Evolutionary conservation across 2,329 filamentous ascomycete genomes (phyloP), one percentile per base, ranked within the genome.

Genomic region (Dendrostoma leiphaemia): DNA sequence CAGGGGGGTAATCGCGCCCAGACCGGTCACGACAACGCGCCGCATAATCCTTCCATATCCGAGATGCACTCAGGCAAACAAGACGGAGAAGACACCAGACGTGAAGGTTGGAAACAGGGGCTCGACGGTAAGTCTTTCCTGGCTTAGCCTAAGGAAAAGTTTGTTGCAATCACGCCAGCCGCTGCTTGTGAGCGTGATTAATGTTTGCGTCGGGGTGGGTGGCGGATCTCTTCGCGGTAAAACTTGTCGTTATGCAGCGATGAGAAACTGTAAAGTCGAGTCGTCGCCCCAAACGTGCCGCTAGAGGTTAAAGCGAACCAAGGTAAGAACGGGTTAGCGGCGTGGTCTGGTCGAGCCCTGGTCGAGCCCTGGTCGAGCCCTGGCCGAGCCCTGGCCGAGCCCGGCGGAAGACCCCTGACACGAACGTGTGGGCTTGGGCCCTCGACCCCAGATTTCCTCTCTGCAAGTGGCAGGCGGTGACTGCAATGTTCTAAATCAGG

Each of bases 1-100:
- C 24, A 97, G 77, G 55, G 92, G 92, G 61, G 89, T 91, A 63
- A 94, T 81, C 67, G 88, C 89, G 59, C 90, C 90, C 47, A 94
- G 77, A 65, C 90, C 90, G 50, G 90, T 94, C 67, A 94, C 86
- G 64, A 93, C 90, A 63, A 94, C 90, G 63, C 89, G 84, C 67
- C 85, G 81, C 78, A 85, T 84, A 60, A 64, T 71, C 62, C 54
- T 73, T 66, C 72, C 76, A 80, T 76, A 50, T 58, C 66, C 66
- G 44, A 46, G 32, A 31, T 32, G 17, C n/a, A 34, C 23, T 13
- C 32, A 52, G 31, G 31, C 28, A 23, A 31, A 48, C 29, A 38
- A n/a, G n/a, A n/a, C n/a, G 45, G 15, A n/a, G 37, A 47, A 26
- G 41, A 32, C 28, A 34, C 32, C n/a, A 10, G 50, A 32, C 54